Conservation (phyloP, 139 green algal species). For the Chara braunii region DNA sequence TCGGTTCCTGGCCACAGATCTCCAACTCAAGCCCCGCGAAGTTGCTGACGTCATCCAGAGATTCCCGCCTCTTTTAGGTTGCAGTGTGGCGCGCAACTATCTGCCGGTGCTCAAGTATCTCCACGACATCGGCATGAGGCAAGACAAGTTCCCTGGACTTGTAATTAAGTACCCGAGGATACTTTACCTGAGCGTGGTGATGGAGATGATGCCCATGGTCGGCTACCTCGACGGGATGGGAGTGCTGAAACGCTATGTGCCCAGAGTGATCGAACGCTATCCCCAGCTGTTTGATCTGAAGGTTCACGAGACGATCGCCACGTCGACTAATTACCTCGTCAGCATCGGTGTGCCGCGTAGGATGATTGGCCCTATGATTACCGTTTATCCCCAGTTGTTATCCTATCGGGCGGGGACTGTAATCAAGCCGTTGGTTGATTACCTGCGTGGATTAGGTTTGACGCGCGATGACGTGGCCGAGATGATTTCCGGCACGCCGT, state of each 20-base stretch:
- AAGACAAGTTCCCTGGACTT: background rate
- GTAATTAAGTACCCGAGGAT: conserved; percentile 16
- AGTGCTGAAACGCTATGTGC: background rate
- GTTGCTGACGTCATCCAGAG: no score
- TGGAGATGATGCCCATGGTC: conserved; percentile 25
- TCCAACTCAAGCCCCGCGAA: no score
- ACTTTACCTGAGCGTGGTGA: conserved; percentile 22
- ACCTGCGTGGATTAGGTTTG: conserved; percentile 5
- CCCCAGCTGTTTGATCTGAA: conserved; percentile 22
- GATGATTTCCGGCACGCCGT: background rate
- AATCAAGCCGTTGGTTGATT: conserved; percentile 13
- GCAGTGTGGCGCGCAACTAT: conserved; percentile 27
- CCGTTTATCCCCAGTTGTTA: background rate
- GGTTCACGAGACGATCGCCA: conserved; percentile 30
- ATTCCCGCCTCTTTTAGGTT: conserved; percentile 25
- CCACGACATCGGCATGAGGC: conserved; percentile 13
- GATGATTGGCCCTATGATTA: conserved; percentile 11
- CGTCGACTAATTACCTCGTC: conserved; percentile 20
- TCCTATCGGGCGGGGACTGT: background rate
- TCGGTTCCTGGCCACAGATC: no score
- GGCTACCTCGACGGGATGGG: conserved; percentile 21
- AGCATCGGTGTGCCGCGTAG: conserved; percentile 7
- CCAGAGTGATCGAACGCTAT: conserved; percentile 12
- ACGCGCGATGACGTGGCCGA: background rate
- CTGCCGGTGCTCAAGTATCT: conserved; percentile 28